Base-by-base conservation (phyloP, 2,329 filamentous ascomycete species). In the Colletotrichum somersetense region DNA sequence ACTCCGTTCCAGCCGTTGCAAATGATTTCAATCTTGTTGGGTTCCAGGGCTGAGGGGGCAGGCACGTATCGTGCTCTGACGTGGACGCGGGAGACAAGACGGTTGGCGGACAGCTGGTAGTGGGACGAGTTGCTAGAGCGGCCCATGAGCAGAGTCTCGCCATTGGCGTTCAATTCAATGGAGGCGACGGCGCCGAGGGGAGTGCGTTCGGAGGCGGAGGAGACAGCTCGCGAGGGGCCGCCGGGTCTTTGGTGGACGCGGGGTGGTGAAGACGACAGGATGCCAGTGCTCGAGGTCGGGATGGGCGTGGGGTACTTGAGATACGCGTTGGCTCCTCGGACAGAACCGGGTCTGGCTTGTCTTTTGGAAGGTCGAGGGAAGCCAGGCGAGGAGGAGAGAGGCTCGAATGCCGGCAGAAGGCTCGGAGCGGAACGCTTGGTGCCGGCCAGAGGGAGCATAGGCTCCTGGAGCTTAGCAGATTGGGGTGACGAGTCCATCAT, bases 1-100 rank as follows among this genome's bases (percentile, higher is more conserved):
- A 96, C 87, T 20, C 96, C 96, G 81, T 99, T 99, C 96, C 96
- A 98, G 30, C 96, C 96, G 78, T 93, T 89, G 85, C 96, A 99
- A 78, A 94, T 88, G 77, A 99, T 92, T 81, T 97, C 93, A 58
- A 99, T 89, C 81, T 91, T 92, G 80, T 93, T 93, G 74, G 90
- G 87, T 76, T 93, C 91, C 77, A 93, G 88, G 6, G 89, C 88
- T 67, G 89, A 87, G 26, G 87, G 84, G 16, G 93, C 90, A 30
- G 92, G 88, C 74, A 96, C 89, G 81, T 95, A 99, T 65, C 91
- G 89, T 74, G 95, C 95, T 83, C 94, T 92, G 81, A 98, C 93
- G 80, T 99, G 96, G 33, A 98, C 90, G 79, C 96, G 92, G 78
- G 96, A 98, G 74, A 99, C 94, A 72, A 97, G 89, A 58, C 95